Evolutionary conservation across 768 basidiomycete genomes (phyloP).

Genomic region (Mycena olivaceomarginata): DNA sequence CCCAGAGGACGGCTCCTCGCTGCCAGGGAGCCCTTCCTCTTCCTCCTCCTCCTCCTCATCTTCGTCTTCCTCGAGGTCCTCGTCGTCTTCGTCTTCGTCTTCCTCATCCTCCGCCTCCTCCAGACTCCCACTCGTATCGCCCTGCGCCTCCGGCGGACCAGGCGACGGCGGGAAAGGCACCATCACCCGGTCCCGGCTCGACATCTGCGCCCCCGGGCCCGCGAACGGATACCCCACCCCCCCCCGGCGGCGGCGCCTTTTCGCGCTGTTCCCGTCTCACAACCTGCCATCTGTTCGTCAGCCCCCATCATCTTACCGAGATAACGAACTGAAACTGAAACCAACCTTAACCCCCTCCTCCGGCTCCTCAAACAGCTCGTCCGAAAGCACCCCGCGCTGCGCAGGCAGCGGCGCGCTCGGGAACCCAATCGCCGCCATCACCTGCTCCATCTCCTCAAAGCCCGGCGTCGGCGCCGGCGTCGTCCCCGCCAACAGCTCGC

Average conservation of each 20-base stretch:
- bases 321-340: too few species aligned
- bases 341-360: slow-evolving; percentile 57
- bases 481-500: slow-evolving; percentile 46
- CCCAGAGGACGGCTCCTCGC: slow-evolving; percentile 72
- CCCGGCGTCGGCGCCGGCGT: slow-evolving; percentile 51
- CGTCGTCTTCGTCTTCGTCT: slow-evolving; percentile 46
- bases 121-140: slow-evolving; percentile 44
- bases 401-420: slow-evolving; percentile 70
- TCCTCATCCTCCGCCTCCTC: slow-evolving; percentile 48
- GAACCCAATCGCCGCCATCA: slow-evolving; percentile 76
- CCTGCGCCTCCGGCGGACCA: slow-evolving; percentile 62
- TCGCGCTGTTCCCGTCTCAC: slow-evolving; percentile 67
- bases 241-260: slow-evolving; percentile 27
- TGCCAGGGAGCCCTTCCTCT: slow-evolving; percentile 56
- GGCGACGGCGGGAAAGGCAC: slow-evolving; percentile 87
- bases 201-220: slow-evolving; percentile 75
- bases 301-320: background rate
- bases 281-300: background rate
- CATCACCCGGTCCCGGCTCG: slow-evolving; percentile 70
- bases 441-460: slow-evolving; percentile 74
- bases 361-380: slow-evolving; percentile 71
- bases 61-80: slow-evolving; percentile 44
- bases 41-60: slow-evolving; percentile 62
- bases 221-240: slow-evolving; percentile 78
- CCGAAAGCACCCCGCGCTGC: slow-evolving; percentile 74